Evolutionary conservation across 1,284 basidiomycete species (phyloP), one percentile per base, ranked within the genome.

Genomic region (Malassezia arunalokei): DNA sequence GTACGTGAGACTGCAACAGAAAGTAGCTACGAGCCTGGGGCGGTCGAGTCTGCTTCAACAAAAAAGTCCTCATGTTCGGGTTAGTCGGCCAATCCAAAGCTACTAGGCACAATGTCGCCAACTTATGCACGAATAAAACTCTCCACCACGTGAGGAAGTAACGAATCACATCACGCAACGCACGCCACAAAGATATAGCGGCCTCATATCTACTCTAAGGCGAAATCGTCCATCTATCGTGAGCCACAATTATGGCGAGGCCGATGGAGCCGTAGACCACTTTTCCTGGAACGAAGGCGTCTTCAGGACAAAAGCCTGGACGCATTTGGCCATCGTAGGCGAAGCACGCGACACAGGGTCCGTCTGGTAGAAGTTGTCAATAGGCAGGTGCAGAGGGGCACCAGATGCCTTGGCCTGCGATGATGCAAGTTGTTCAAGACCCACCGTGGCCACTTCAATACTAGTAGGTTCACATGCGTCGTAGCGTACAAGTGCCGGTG

Each of bases 281-380:
- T 51, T 43, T 28, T 44, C 41, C 39, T 40, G 47, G 47, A 40
- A 49, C 31, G 42, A 44, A 12, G 62, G 59, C n/a, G 51, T 49
- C 51, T 57, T 56, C 29, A 56, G 40, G n/a, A 64, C 48, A 41
- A 64, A 64, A 20, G 62, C 54, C 45, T 59, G 42, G 8, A 51
- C 51, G 43, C 60, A 62, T 56, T 71, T 69, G 51, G 70, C 70
- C 70, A 73, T 73, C 15, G 70, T 73, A 39, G 70, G 70, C 60
- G 59, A 71, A 17, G 77, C 76, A 51, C 78, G 68, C 32, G 76
- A 77, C 56, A 79, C 76, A 6, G 85, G 81, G 75, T 92, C 89
- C 7, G 92, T 96, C 76, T 90, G 84, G 77, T 96, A 98, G 77
- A 96, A 98, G 79, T 95, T 95, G 52, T 77, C 66, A 65, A 98